phyloP scores from a whole-genome alignment of 176 grass and related monocot species.

The Carex parvula region DNA sequence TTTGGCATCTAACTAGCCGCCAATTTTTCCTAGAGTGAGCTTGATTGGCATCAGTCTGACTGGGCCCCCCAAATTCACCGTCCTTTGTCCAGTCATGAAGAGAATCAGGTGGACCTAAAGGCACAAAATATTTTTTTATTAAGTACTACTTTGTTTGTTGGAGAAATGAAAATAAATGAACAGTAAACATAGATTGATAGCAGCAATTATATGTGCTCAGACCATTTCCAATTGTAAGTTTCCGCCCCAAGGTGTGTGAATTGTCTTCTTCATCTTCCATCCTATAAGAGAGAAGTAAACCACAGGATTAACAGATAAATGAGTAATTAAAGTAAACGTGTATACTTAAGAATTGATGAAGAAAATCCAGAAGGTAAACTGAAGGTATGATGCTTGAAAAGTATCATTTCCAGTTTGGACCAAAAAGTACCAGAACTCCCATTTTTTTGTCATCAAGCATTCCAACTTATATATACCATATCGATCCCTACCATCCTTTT shows the following conservation, averaged over 20 bases:
- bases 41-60: constrained; percentile 50
- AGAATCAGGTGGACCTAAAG: constrained; percentile 80
- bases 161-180: constrained; percentile 4
- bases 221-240: constrained; percentile 86
- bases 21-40: constrained; percentile 78
- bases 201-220: constrained; percentile 16
- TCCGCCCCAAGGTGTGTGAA: constrained; percentile 39
- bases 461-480: not conserved
- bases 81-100: constrained; percentile 86
- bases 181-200: constrained; percentile 6
- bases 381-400: not conserved
- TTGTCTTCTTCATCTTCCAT: constrained; percentile 82
- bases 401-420: not conserved
- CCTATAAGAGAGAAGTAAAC: constrained; percentile 35
- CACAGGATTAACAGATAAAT: not conserved
- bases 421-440: not conserved
- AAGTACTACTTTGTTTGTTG: not conserved
- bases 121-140: constrained; percentile 22
- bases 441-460: not conserved
- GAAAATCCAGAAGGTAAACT: not conserved
- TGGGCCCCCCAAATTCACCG: constrained; percentile 52
- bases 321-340: not conserved
- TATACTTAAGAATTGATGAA: not conserved
- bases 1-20: constrained; percentile 87
- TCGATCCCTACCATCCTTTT: not conserved